Conservation (phyloP, 805 yeast species). For the Wickerhamomyces queroliae region DNA sequence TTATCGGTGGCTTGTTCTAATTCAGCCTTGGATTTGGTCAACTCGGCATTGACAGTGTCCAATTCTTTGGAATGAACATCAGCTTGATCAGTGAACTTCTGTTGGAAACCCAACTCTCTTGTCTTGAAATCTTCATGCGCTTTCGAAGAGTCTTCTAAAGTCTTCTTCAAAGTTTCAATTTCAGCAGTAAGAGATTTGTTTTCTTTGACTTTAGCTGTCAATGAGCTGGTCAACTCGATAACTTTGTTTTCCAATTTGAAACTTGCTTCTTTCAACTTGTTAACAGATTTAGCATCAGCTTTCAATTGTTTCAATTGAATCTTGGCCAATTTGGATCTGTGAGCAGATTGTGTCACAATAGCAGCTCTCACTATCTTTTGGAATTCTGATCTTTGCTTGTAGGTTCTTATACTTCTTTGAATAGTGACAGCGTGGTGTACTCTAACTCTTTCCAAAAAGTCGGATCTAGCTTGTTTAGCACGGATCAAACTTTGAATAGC, state of each 20-base stretch:
- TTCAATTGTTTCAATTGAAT: constrained; percentile 57
- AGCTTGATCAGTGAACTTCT: constrained; percentile 38
- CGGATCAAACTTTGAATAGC: constrained; percentile 47
- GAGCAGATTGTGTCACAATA: constrained; percentile 67
- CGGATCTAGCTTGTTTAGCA: constrained; percentile 46
- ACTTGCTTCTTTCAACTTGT: constrained; percentile 85
- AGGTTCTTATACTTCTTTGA: constrained; percentile 73
- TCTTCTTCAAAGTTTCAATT: constrained; percentile 43
- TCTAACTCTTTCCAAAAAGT: constrained; percentile 42
- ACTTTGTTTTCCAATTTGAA: constrained; percentile 95
- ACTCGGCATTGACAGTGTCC: constrained; percentile 46
- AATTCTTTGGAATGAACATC: constrained; percentile 44
- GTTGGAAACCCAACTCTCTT: constrained; percentile 48
- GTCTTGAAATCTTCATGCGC: constrained; percentile 49
- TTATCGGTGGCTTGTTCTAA: constrained; percentile 52
- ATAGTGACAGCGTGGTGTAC: constrained; percentile 61
- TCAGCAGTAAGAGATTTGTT: constrained; percentile 66
- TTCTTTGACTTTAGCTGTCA: constrained; percentile 75
- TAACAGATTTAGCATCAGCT: constrained; percentile 88
- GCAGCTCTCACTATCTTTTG: constrained; percentile 45
- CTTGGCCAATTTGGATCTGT: constrained; percentile 72
- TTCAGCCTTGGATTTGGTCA: constrained; percentile 47
- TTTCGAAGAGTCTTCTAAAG: constrained; percentile 47
- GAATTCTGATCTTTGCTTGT: constrained; percentile 50
- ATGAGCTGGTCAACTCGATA: constrained; percentile 85